These are phyloP conservation scores for Scutellaria galericulata DNA, from an alignment of 257 asterid genomes.

Conservation along the genomic window DNA sequence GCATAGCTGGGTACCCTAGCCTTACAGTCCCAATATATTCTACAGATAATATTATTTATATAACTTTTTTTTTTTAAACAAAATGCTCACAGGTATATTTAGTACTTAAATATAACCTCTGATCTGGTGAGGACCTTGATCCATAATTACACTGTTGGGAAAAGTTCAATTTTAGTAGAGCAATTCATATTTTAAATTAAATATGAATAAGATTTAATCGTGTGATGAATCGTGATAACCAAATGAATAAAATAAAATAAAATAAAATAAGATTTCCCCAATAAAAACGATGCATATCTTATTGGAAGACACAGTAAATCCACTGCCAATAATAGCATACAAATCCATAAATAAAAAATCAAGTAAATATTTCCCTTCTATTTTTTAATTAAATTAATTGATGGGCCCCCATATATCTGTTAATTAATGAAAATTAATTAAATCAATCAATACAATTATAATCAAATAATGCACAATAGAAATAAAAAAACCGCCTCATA, in stretches of 20 bases:
- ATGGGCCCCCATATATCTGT: conserved; percentile 29
- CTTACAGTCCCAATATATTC: background rate
- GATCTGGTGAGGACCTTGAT: no score
- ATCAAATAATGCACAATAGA: no score
- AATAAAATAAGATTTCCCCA: conserved; percentile 31
- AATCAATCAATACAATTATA: no score
- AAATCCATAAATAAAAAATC: conserved; percentile 32
- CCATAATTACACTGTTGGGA: no score
- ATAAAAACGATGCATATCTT: conserved; percentile 34
- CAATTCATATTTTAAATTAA: no score
- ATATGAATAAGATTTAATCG: no score
- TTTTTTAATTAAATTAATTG: conserved; percentile 19
- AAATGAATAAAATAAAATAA: conserved; percentile 39
- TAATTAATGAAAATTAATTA: no score
- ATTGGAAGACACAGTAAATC: conserved; percentile 47
- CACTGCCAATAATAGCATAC: conserved; percentile 44
- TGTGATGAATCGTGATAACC: conserved; percentile 39
- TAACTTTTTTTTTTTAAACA: no score
- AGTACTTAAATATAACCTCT: no score
- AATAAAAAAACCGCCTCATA: background rate
- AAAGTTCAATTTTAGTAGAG: no score
- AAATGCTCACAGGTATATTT: no score
- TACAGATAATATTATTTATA: background rate
- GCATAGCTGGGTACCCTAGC: conserved; percentile 6
- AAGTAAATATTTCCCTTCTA: background rate